Conservation (phyloP, 225 moss, liverwort and hornwort genomes). For the Antitrichia curtipendula region DNA sequence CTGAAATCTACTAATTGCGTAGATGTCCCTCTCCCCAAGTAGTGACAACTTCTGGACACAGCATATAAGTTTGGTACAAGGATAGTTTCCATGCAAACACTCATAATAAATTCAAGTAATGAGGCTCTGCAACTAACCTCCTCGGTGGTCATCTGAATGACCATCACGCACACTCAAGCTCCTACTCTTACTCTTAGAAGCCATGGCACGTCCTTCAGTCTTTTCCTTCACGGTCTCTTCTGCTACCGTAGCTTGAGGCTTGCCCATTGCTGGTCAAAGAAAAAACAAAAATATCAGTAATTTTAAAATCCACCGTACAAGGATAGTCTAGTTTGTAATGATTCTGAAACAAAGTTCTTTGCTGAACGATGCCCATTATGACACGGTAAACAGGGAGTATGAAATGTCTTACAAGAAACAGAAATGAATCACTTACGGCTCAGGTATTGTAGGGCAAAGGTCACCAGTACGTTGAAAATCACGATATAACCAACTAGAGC, state of each 20-base stretch:
- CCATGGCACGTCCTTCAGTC: conserved; percentile 24
- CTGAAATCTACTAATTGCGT: neutral
- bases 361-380: neutral
- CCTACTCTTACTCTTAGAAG: conserved; percentile 14
- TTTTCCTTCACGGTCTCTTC: conserved; percentile 59
- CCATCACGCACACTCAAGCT: conserved; percentile 15
- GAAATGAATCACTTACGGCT: conserved; percentile 39
- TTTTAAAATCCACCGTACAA: neutral
- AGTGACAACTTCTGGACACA: no score
- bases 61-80: neutral
- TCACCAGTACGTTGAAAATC: conserved; percentile 65
- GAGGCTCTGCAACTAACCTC: conserved; percentile 11
- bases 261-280: conserved; percentile 47
- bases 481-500: conserved; percentile 43
- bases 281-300: neutral
- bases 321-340: neutral
- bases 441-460: conserved; percentile 54
- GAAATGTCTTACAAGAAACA: neutral
- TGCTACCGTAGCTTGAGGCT: conserved; percentile 47
- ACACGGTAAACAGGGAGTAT: neutral
- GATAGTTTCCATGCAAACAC: neutral
- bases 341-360: neutral
- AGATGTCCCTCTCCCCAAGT: no score
- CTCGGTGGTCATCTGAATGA: neutral
- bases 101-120: neutral